phyloP scores from a whole-genome alignment of 2,329 filamentous ascomycete species.

The Curvularia lunata region DNA sequence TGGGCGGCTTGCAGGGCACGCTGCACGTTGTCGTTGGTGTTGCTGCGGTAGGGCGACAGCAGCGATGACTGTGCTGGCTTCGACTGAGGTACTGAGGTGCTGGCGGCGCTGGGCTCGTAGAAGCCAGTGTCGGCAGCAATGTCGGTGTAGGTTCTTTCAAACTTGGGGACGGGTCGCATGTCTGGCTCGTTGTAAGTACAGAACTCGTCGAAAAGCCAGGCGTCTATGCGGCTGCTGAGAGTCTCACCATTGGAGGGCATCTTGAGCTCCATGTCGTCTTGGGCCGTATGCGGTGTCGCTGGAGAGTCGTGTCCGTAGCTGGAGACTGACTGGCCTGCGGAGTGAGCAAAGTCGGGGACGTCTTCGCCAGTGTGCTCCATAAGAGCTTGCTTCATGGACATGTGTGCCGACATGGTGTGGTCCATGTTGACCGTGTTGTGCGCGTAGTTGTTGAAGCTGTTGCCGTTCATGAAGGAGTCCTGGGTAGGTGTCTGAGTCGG shows the following conservation, averaged over 20 bases:
- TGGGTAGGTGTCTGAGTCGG: conserved; percentile 62
- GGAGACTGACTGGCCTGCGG: conserved; percentile 64
- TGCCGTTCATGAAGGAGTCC: conserved; percentile 56
- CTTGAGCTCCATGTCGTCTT: conserved; percentile 62
- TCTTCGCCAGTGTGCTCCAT: conserved; percentile 60
- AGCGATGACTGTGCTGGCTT: conserved; percentile 59
- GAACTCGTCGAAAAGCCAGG: conserved; percentile 65
- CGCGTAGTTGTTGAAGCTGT: conserved; percentile 56
- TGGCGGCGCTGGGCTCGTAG: conserved; percentile 73
- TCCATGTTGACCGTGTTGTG: conserved; percentile 52
- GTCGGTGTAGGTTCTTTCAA: conserved; percentile 86
- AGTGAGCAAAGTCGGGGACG: conserved; percentile 58
- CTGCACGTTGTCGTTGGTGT: conserved; percentile 63
- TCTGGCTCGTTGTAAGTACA: conserved; percentile 69
- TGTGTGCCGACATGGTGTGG: conserved; percentile 58
- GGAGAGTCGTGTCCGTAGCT: conserved; percentile 67
- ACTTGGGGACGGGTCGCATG: conserved; percentile 67
- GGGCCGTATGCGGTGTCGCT: conserved; percentile 64
- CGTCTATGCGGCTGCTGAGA: conserved; percentile 40
- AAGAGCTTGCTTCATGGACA: conserved; percentile 65
- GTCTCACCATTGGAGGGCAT: conserved; percentile 63
- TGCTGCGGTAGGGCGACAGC: conserved; percentile 56
- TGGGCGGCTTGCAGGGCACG: conserved; percentile 82
- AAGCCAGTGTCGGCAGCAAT: conserved; percentile 78
- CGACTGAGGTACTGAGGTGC: conserved; percentile 49